A percentile compares a stretch with the other conserved stretches of the same genome.
Conservation (phyloP, 1,284 basidiomycete species). For the Sporisorium scitamineum region DNA sequence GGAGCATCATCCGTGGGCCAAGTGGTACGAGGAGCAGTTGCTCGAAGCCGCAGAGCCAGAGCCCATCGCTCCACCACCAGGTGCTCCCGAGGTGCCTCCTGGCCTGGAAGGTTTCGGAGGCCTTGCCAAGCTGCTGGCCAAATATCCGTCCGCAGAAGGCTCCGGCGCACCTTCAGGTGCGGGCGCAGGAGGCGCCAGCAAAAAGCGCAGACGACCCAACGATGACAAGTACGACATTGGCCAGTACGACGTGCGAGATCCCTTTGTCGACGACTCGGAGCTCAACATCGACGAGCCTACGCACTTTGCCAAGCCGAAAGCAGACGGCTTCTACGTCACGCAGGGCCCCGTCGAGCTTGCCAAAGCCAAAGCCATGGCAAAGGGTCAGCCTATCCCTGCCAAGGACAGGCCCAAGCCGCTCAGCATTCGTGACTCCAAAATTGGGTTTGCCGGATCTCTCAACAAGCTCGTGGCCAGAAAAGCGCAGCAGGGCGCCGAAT, state of each 20-base stretch:
- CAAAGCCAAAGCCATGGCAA: constrained; percentile 38
- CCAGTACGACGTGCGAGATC: constrained; percentile 86
- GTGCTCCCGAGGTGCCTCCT: constrained; percentile 20
- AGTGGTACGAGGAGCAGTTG: constrained; percentile 58
- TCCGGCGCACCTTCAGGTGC: constrained; percentile 16
- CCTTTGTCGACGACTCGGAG: constrained; percentile 98
- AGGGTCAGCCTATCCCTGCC: constrained; percentile 19
- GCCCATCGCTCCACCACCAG: constrained; percentile 23
- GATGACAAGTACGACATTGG: constrained; percentile 65
- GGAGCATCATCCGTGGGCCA: constrained; percentile 56
- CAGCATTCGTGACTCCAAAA: constrained; percentile 49
- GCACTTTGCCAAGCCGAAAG: constrained; percentile 90
- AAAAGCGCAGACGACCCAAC: constrained; percentile 41
- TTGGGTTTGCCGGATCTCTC: constrained; percentile 54
- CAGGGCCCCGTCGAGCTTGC: constrained; percentile 66
- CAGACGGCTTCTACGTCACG: constrained; percentile 89
- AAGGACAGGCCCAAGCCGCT: constrained; percentile 32
- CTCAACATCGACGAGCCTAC: constrained; percentile 88
- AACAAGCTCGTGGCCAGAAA: constrained; percentile 59
- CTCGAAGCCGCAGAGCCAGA: constrained; percentile 28
- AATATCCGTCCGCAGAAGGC: constrained; percentile 37
- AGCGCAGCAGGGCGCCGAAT: constrained; percentile 33
- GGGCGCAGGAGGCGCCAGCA: constrained; percentile 24
- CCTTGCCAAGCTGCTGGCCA: constrained; percentile 56
- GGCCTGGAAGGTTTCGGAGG: constrained; percentile 54